Conservation (phyloP, 1,284 basidiomycete species). For the Psilocybe mexicana region DNA sequence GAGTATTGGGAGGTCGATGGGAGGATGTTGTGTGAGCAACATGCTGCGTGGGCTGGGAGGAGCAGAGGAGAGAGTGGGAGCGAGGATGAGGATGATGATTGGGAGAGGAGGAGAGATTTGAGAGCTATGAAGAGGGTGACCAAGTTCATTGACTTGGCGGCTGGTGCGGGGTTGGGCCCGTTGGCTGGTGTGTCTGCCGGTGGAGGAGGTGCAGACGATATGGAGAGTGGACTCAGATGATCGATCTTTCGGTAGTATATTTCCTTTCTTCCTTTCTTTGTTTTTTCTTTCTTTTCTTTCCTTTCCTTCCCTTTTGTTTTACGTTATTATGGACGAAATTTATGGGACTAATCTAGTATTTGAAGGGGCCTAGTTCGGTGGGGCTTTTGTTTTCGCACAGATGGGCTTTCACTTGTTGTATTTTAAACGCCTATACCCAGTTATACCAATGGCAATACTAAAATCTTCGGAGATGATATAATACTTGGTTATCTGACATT, state of each 20-base stretch:
- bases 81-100: constrained; percentile 37
- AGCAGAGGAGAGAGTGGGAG: constrained; percentile 17
- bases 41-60: constrained; percentile 43
- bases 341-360: neutral
- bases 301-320: neutral
- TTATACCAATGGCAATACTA: too few species aligned
- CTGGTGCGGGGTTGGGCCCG: constrained; percentile 9
- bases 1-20: constrained; percentile 90
- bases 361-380: too few species aligned
- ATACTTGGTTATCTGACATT: too few species aligned
- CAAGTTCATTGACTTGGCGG: constrained; percentile 59
- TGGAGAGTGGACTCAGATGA: constrained; percentile 10
- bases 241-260: neutral
- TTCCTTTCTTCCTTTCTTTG: neutral
- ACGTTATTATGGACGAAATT: neutral
- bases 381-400: too few species aligned
- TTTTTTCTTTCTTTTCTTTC: neutral
- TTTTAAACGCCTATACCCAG: too few species aligned
- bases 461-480: too few species aligned
- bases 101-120: constrained; percentile 42
- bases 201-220: constrained; percentile 2
- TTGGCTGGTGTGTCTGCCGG: neutral
- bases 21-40: constrained; percentile 78
- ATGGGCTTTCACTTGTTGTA: too few species aligned
- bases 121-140: constrained; percentile 64